These are phyloP conservation scores for rapeseed (Brassica napus) DNA, from an alignment of 345 rosid species.

Conservation along the genomic window DNA sequence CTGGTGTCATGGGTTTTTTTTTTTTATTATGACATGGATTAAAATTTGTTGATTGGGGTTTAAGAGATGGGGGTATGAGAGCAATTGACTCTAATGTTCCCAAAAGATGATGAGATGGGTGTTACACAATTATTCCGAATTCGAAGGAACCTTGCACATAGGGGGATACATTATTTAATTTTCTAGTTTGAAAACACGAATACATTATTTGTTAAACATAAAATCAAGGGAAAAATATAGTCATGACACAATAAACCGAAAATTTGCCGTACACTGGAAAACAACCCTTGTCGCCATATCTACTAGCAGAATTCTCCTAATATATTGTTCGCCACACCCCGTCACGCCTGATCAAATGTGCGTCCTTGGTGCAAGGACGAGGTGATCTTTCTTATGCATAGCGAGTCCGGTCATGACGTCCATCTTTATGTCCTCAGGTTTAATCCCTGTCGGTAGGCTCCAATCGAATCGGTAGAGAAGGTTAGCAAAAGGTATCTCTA, in stretches of 20 bases:
- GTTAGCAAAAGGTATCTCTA: constrained; percentile 40
- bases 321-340: background rate
- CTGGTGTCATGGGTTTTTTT: too few relatives aligned
- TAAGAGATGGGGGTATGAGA: too few relatives aligned
- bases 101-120: background rate
- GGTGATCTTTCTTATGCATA: constrained; percentile 42
- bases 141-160: background rate
- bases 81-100: background rate
- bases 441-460: constrained; percentile 29
- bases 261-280: background rate
- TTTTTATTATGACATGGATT: too few relatives aligned
- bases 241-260: background rate
- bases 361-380: constrained; percentile 25
- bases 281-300: background rate
- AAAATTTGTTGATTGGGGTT: too few relatives aligned
- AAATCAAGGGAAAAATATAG: constrained; percentile 6
- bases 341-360: constrained; percentile 8
- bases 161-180: background rate
- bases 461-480: constrained; percentile 36
- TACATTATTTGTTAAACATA: constrained; percentile 12
- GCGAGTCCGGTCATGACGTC: constrained; percentile 43
- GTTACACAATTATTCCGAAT: background rate
- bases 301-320: background rate
- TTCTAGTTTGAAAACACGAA: background rate
- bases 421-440: constrained; percentile 40